phyloP scores from a whole-genome alignment of 1,284 basidiomycete genomes.

The Schizopora paradoxa region DNA sequence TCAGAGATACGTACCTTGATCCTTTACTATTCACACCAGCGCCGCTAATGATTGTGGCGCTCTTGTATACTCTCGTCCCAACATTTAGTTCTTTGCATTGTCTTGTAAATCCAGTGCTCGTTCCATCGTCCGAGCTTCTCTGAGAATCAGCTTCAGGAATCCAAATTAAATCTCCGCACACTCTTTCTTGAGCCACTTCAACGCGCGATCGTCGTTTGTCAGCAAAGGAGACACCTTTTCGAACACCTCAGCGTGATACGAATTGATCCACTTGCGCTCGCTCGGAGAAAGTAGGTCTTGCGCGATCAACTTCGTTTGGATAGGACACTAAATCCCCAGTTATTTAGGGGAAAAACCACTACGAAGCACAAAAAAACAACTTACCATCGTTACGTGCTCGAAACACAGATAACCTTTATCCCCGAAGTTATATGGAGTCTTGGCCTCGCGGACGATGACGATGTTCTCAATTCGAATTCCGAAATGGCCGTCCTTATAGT shows the following conservation, averaged over 20 bases:
- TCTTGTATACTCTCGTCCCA: too few relatives aligned
- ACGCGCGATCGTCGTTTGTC: constrained; percentile 62
- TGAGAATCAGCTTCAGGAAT: too few relatives aligned
- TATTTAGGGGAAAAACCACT: constrained; percentile 15
- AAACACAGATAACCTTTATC: constrained; percentile 78
- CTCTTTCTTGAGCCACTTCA: constrained; percentile 77
- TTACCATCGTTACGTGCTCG: constrained; percentile 79
- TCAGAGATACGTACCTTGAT: too few relatives aligned
- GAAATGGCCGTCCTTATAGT: constrained; percentile 87
- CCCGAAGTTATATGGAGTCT: constrained; percentile 83
- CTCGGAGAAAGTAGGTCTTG: constrained; percentile 51
- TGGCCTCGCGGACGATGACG: constrained; percentile 65
- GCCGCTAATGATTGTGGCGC: too few relatives aligned
- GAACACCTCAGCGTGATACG: constrained; percentile 76
- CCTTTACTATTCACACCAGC: too few relatives aligned
- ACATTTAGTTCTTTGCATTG: too few relatives aligned
- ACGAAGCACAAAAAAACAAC: constrained; percentile 15
- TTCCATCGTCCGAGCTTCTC: too few relatives aligned
- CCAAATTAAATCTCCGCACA: constrained; percentile 35
- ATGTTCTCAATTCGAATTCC: constrained; percentile 94
- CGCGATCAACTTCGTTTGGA: constrained; percentile 84
- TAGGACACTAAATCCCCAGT: constrained; percentile 68
- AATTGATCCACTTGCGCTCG: constrained; percentile 82
- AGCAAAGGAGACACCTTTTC: constrained; percentile 77
- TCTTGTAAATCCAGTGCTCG: too few relatives aligned